These are phyloP conservation scores for Annulohypoxylon nitens DNA, from an alignment of 495 filamentous ascomycete species.

Conservation along the genomic window DNA sequence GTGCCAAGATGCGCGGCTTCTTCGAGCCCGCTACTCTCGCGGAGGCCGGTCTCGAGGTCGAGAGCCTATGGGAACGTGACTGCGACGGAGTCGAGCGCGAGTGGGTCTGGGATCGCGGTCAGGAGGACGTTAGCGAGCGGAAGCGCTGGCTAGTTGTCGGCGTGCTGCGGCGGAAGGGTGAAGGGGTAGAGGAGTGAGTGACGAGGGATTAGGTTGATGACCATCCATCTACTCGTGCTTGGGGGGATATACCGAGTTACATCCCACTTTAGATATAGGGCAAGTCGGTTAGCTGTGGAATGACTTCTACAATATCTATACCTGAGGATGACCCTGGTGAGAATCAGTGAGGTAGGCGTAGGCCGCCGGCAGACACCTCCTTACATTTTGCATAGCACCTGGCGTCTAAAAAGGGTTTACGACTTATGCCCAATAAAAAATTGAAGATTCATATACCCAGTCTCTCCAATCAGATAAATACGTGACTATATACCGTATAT, in stretches of 20 bases:
- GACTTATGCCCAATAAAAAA: background rate
- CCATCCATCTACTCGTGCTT: background rate
- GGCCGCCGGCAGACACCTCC: background rate
- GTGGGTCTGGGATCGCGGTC: slow-evolving; percentile 73
- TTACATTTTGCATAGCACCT: background rate
- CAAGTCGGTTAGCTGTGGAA: no score
- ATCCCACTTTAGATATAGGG: no score
- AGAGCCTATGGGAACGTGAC: slow-evolving; percentile 81
- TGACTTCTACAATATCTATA: no score
- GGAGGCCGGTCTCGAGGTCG: slow-evolving; percentile 72
- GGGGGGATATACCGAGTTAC: no score
- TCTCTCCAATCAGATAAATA: slow-evolving; percentile 10
- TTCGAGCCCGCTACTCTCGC: slow-evolving; percentile 70
- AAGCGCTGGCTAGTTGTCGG: slow-evolving; percentile 85
- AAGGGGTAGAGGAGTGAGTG: background rate
- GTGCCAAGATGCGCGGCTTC: slow-evolving; percentile 77
- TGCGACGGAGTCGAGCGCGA: slow-evolving; percentile 72
- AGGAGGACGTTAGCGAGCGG: slow-evolving; percentile 74
- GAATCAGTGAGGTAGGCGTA: background rate
- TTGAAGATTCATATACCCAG: slow-evolving; percentile 14
- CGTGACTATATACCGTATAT: slow-evolving; percentile 14
- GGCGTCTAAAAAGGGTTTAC: background rate
- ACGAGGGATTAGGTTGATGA: background rate
- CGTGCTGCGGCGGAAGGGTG: slow-evolving; percentile 61
- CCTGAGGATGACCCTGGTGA: background rate